These are phyloP conservation scores for Ballota nigra DNA, from an alignment of 257 asterid species.

Conservation along the genomic window DNA sequence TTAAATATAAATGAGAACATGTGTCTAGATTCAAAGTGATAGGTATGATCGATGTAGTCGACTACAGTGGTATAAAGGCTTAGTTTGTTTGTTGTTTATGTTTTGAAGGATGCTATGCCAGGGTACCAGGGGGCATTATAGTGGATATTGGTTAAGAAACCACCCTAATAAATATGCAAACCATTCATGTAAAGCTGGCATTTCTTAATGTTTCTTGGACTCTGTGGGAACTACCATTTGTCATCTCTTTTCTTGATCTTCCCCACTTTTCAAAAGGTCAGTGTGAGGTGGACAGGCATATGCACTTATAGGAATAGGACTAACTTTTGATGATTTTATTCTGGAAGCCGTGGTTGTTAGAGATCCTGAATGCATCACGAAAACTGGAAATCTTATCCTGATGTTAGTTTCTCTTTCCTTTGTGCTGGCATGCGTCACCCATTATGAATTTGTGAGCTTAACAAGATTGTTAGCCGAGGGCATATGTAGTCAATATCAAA, in stretches of 20 bases:
- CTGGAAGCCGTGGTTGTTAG: constrained; percentile 6
- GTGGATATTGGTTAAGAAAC: not conserved
- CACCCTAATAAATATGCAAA: not conserved
- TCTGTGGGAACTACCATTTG: not conserved
- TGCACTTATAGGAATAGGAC: not conserved
- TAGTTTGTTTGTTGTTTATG: not conserved
- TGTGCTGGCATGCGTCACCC: not conserved
- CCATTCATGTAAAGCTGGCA: not conserved
- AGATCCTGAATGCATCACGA: not conserved
- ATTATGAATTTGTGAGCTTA: constrained; percentile 3
- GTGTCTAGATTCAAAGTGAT: not conserved
- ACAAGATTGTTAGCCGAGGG: not conserved
- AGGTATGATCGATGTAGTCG: not conserved
- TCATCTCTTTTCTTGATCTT: not conserved
- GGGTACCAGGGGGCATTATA: not conserved
- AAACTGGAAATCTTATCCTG: not conserved
- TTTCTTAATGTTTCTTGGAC: not conserved
- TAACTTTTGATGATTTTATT: not conserved
- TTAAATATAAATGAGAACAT: not conserved
- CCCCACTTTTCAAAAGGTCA: not conserved
- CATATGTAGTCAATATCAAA: not conserved
- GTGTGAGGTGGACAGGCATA: not conserved
- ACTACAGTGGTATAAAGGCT: not conserved
- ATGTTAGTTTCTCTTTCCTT: not conserved
- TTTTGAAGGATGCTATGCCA: too few relatives aligned